Evolutionary conservation across 2,329 filamentous ascomycete species (phyloP).

Genomic region (Fusarium avenaceum): DNA sequence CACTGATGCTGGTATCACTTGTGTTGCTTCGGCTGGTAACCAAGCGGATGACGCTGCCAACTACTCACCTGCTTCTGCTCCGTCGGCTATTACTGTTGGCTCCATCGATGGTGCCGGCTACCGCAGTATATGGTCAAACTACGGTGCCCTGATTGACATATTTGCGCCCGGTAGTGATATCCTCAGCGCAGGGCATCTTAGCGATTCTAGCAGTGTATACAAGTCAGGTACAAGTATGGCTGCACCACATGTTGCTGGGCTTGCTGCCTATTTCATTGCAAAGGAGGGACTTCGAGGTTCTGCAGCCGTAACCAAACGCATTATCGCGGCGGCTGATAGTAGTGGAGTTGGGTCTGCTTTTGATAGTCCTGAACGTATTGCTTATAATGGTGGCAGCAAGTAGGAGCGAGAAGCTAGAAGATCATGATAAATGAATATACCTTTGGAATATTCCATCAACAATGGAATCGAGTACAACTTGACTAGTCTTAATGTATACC

Average conservation of each 20-base stretch:
- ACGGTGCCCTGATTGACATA: conserved; percentile 6
- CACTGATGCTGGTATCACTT: conserved; percentile 10
- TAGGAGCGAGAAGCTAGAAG: no score
- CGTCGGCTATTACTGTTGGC: conserved; percentile 9
- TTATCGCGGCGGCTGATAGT: conserved; percentile 6
- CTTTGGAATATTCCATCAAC: no score
- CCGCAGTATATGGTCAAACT: conserved; percentile 17
- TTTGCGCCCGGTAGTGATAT: conserved; percentile 18
- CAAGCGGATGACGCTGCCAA: neutral
- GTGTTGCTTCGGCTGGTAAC: conserved; percentile 19
- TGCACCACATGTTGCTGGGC: conserved; percentile 71
- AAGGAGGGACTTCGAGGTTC: conserved; percentile 21
- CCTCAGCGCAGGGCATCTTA: neutral
- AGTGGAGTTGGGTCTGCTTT: no score
- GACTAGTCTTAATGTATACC: no score
- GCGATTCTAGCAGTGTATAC: conserved; percentile 6
- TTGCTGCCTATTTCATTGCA: conserved; percentile 71
- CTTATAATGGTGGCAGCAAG: no score
- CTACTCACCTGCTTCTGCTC: conserved; percentile 24
- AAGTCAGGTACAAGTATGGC: conserved; percentile 53
- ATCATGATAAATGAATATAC: no score
- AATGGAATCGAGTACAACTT: no score
- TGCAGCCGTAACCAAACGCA: conserved; percentile 12
- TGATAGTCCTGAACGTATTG: no score
- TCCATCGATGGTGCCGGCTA: neutral